Percentiles rank a stretch among this genome's conserved stretches.
These are phyloP conservation scores for Irpex lacteus DNA, from an alignment of 1,284 basidiomycete species.

Conservation along the genomic window DNA sequence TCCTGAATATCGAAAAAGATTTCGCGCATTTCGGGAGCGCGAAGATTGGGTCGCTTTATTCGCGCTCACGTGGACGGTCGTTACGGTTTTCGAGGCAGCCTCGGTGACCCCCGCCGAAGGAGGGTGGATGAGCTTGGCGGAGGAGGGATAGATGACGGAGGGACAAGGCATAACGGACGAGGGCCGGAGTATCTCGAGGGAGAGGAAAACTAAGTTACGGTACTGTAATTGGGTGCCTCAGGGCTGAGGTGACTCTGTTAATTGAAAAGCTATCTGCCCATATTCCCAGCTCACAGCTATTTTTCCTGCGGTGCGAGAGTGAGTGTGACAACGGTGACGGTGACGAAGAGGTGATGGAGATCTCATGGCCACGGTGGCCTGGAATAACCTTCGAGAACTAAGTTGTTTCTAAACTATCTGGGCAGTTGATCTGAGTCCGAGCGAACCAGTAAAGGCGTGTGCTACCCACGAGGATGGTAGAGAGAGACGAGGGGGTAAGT, in stretches of 20 bases:
- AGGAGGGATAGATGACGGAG: conserved; percentile 2
- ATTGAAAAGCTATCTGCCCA: not conserved
- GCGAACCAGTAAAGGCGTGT: conserved; percentile 7
- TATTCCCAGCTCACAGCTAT: not conserved
- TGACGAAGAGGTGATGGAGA: not conserved
- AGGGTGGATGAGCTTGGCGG: not conserved
- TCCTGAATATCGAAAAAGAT: not conserved
- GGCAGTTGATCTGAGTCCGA: conserved; percentile 11
- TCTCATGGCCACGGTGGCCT: not conserved
- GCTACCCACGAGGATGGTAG: conserved; percentile 11
- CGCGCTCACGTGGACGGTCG: not conserved
- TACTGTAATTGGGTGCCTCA: conserved; percentile 2
- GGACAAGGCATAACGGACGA: not conserved
- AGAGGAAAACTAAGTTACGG: not conserved
- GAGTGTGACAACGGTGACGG: not conserved
- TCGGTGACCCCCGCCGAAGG: not conserved
- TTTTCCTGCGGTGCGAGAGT: not conserved
- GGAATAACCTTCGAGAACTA: conserved; percentile 1
- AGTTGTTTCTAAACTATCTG: not conserved
- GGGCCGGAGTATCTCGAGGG: conserved; percentile 1
- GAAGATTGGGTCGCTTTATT: not conserved
- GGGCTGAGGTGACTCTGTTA: not conserved
- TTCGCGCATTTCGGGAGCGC: not conserved
- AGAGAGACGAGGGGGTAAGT: conserved; percentile 12
- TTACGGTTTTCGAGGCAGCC: not conserved